Evolutionary conservation across 208 protist genomes (phyloP).

Genomic region (Angomonas ambiguus): DNA sequence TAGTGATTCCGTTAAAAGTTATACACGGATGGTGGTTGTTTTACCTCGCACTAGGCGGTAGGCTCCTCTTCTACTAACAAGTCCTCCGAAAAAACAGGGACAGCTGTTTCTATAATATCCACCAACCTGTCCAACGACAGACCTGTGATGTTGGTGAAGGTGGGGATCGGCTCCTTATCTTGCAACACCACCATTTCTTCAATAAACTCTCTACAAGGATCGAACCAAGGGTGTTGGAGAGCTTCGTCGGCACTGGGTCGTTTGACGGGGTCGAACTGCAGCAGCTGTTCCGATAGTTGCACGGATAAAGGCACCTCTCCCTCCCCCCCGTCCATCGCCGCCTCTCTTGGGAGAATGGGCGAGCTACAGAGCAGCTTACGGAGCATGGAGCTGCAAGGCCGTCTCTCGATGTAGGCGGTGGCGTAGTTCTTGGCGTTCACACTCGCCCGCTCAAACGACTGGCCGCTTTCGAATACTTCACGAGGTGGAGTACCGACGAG

Average conservation of each 20-base stretch:
- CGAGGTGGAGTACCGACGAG: constrained; percentile 92
- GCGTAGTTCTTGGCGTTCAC: constrained; percentile 84
- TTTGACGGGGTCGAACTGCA: constrained; percentile 78
- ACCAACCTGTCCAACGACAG: constrained; percentile 52
- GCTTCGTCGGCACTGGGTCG: constrained; percentile 77
- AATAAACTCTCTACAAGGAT: constrained; percentile 74
- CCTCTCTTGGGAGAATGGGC: constrained; percentile 45
- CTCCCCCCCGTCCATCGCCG: constrained; percentile 9
- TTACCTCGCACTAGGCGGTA: not conserved
- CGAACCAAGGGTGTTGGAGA: constrained; percentile 81
- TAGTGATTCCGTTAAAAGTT: too few species aligned
- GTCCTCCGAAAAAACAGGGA: constrained; percentile 84
- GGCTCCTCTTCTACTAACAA: constrained; percentile 61
- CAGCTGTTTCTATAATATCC: constrained; percentile 62
- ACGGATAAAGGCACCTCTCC: constrained; percentile 31
- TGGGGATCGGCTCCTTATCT: constrained; percentile 40
- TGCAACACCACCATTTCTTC: constrained; percentile 64
- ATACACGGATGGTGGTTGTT: not conserved
- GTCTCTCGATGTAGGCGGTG: constrained; percentile 56
- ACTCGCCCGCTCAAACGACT: constrained; percentile 85
- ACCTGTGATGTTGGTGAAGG: constrained; percentile 50
- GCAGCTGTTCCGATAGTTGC: constrained; percentile 66
- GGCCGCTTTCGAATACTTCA: constrained; percentile 62
- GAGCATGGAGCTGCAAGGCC: constrained; percentile 49
- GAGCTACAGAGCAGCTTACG: constrained; percentile 43